Base-by-base conservation (phyloP, 257 asterid species). In the Lantana camara region DNA sequence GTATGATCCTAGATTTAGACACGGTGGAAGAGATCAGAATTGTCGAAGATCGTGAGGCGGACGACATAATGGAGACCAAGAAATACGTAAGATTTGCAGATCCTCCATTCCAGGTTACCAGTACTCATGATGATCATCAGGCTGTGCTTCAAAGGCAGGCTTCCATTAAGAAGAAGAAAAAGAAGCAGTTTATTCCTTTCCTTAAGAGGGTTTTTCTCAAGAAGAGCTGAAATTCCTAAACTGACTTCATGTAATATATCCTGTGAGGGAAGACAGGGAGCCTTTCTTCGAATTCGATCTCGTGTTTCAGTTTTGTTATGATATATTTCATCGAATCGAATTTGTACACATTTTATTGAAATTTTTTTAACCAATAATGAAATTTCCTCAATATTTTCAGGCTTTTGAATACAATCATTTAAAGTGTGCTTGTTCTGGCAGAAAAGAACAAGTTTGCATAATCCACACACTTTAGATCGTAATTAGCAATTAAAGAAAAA, bases 81-180 rank as follows among this genome's bases (percentile, higher is more conserved):
- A 80, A 78, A 63, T 83, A 70, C 20, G 85, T 83, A 4, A 79
- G 70, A 6, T 83, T 86, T 34, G 81, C 82, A 17, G 77, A 72
- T 32, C 78, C 83, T 0, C 69, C 84, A 0, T 58, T 73, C 24
- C 35, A 68, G 20, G 61, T 17, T 35, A 23, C 69, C 69, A 30
- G n/a, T 17, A 10, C 40, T 54, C 67, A 21, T 12, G 64, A 59
- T n/a, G n/a, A n/a, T n/a, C n/a, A n/a, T 27, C 32, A 27, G 48
- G 75, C 59, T 57, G 75, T 80, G 11, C 60, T 83, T 9, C 82
- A 76, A 38, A 83, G 82, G 63, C 88, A 86, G 44, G 77, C 84
- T 71, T 86, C 95, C 37, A 52, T 83, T 51, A 75, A 67, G 70
- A 81, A 73, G 78, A 81, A 74, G 77, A 78, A 74, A 45, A 79